Conservation (phyloP, 495 filamentous ascomycete species). For the Hypomontagnella monticulosa region DNA sequence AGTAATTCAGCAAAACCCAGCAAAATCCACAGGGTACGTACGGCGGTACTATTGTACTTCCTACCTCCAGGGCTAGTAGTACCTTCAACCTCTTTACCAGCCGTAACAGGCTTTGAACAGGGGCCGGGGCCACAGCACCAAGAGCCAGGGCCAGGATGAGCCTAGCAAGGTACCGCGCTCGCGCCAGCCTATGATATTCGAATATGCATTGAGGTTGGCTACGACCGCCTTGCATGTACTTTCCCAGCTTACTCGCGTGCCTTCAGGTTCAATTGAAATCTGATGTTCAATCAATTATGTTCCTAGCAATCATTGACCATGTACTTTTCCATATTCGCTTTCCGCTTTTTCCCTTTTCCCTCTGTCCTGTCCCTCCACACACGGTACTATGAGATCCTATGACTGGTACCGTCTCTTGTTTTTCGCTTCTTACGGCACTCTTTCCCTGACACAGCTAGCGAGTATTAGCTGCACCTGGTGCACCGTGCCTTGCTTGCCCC, state of each 20-base stretch:
- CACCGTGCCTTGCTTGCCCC: slow-evolving; percentile 29
- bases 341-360: too few species aligned
- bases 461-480: too few species aligned
- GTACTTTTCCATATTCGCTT: slow-evolving; percentile 9
- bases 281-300: slow-evolving; percentile 11
- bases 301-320: background rate
- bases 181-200: slow-evolving; percentile 36
- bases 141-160: slow-evolving; percentile 44
- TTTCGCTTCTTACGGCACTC: too few species aligned
- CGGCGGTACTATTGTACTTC: background rate
- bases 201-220: slow-evolving; percentile 29
- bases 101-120: background rate
- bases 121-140: slow-evolving; percentile 37
- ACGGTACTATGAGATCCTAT: too few species aligned
- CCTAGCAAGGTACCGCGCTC: slow-evolving; percentile 45
- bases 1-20: slow-evolving; percentile 18
- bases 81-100: too few species aligned
- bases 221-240: slow-evolving; percentile 36
- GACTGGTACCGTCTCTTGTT: too few species aligned
- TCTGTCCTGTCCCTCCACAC: too few species aligned
- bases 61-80: background rate
- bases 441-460: background rate
- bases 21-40: slow-evolving; percentile 13
- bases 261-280: slow-evolving; percentile 15
- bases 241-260: slow-evolving; percentile 31